These are phyloP conservation scores for Neoarthrinium moseri DNA, from an alignment of 2,329 filamentous ascomycete species.

Conservation along the genomic window DNA sequence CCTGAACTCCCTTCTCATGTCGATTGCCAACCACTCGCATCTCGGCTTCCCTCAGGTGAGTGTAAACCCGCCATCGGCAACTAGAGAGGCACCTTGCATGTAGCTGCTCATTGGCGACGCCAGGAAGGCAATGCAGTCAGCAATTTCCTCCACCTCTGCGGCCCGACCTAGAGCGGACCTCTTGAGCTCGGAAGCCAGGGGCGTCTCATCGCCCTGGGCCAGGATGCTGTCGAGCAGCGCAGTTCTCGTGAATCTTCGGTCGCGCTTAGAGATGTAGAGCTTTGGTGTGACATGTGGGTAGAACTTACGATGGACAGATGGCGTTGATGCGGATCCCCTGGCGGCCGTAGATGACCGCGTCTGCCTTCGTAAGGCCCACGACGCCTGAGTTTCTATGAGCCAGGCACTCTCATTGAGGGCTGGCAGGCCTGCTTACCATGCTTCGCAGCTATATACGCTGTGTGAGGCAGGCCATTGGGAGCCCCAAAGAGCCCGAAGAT, in stretches of 20 bases:
- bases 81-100: slow-evolving; percentile 45
- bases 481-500: slow-evolving; percentile 48
- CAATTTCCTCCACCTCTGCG: slow-evolving; percentile 50
- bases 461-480: slow-evolving; percentile 6
- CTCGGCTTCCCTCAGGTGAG: background rate
- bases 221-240: too few relatives aligned
- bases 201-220: background rate
- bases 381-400: slow-evolving; percentile 28
- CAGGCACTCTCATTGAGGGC: background rate
- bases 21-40: too few relatives aligned
- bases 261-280: background rate
- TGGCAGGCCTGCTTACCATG: slow-evolving; percentile 34
- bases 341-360: slow-evolving; percentile 42
- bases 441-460: slow-evolving; percentile 50
- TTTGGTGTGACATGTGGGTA: background rate
- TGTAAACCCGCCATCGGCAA: slow-evolving; percentile 45
- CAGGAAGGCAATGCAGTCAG: slow-evolving; percentile 50
- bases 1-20: too few relatives aligned
- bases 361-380: slow-evolving; percentile 46
- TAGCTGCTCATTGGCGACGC: slow-evolving; percentile 53
- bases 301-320: slow-evolving; percentile 40
- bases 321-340: slow-evolving; percentile 49
- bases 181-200: slow-evolving; percentile 35
- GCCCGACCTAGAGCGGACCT: slow-evolving; percentile 47
- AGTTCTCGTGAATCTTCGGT: background rate